Evolutionary conservation across 345 rosid species (phyloP).

Genomic region (Rhizophora apiculata): DNA sequence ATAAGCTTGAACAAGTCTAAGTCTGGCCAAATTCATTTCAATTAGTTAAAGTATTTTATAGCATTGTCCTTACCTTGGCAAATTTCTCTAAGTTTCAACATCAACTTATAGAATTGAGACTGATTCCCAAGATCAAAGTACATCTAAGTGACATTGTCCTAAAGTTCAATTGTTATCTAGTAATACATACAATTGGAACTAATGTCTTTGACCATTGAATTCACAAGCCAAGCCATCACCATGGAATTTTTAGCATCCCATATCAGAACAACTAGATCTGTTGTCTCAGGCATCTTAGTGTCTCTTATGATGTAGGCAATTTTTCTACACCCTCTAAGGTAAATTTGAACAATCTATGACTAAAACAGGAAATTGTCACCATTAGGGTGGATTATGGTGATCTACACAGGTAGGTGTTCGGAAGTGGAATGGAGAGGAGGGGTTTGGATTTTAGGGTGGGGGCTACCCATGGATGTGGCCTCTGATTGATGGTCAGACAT

Average conservation of each 20-base stretch:
- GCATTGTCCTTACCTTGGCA: background rate
- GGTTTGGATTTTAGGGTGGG: too few relatives aligned
- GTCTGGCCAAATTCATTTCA: conserved; percentile 1
- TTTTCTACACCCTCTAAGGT: background rate
- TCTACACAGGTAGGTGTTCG: background rate
- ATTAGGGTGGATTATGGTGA: background rate
- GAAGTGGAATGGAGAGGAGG: too few relatives aligned
- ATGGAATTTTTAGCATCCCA: conserved; percentile 14
- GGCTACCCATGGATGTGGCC: too few relatives aligned
- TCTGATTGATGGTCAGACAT: too few relatives aligned
- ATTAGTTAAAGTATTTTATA: conserved; percentile 8
- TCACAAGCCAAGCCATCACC: too few relatives aligned
- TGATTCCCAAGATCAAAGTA: conserved; percentile 9
- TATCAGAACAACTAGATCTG: background rate
- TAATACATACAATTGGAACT: too few relatives aligned
- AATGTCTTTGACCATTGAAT: too few relatives aligned
- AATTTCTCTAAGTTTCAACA: conserved; percentile 3
- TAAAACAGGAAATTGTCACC: background rate
- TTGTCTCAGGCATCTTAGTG: background rate
- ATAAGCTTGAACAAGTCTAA: background rate
- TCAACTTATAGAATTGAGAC: conserved; percentile 4
- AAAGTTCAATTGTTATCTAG: too few relatives aligned
- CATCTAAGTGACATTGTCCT: background rate
- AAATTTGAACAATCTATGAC: background rate
- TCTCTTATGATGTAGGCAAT: background rate